Base-by-base conservation (phyloP, 2,329 filamentous ascomycete species). In the Pseudopyricularia javanii region DNA sequence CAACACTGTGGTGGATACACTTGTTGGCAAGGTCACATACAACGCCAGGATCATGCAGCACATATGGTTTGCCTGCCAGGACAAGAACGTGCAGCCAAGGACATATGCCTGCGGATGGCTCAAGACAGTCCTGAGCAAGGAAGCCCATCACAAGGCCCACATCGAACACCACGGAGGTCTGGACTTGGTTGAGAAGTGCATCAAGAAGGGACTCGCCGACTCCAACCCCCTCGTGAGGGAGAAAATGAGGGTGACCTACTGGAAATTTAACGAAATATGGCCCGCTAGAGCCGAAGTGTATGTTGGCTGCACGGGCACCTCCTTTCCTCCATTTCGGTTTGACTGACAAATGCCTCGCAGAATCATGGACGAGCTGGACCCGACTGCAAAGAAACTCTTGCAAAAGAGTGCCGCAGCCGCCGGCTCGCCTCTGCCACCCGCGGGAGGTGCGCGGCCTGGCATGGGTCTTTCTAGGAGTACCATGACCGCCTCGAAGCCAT, bases 21-120 rank as follows among this genome's bases (percentile, higher is more conserved):
- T 98, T 51, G 79, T 97, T 57, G 79, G 82, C 56, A 83, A 85
- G 59, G 85, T 86, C 30, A 85, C 90, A 0, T 97, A 91, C 68
- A 91, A 78, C 56, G 73, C 76, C 55, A 85, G 90, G 28, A 76
- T 96, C 56, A 78, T 96, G 74, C 87, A 95, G 65, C 91, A 97
- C 62, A 74, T 97, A 49, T 87, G 83, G 73, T 71, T 73, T 52
- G 91, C 91, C 24, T 86, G 80, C 56, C 86, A 94, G 64, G 91
- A 98, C 71, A 97, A 96, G 72, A 97, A 96, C 63, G 85, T 91
- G 2, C 86, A 93, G 62, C 85, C 91, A 15, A 82, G 93, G 56
- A 80, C 80, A 1, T 95, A 85, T 66, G 85, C 84, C 2, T 76
- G 86, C 2, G 83, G 79, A 7, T 98, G 93, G 93, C 70, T 97